Evolutionary conservation across 2,329 filamentous ascomycete species (phyloP).

Genomic region (Fusarium devonianum): DNA sequence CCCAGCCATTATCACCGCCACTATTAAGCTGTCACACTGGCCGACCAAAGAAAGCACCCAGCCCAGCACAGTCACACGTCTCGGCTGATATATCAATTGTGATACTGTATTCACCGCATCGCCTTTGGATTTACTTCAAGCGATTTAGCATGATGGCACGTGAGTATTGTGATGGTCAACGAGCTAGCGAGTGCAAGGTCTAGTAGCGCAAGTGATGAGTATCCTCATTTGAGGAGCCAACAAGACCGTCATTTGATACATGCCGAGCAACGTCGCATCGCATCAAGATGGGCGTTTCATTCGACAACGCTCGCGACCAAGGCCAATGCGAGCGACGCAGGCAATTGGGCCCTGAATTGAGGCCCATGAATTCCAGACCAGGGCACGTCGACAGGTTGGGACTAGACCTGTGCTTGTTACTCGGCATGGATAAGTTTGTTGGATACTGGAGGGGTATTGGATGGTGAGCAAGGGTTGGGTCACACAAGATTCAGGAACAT

Average conservation of each 20-base stretch:
- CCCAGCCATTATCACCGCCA: no score
- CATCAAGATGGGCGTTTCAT: slow-evolving; percentile 23
- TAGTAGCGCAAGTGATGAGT: slow-evolving; percentile 27
- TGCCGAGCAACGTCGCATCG: slow-evolving; percentile 22
- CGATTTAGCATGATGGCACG: not conserved
- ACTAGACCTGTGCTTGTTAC: no score
- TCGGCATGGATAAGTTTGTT: slow-evolving; percentile 9
- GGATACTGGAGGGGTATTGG: slow-evolving; percentile 7
- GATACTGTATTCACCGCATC: slow-evolving; percentile 19
- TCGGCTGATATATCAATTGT: not conserved
- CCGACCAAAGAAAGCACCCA: no score
- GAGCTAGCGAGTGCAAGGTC: slow-evolving; percentile 7
- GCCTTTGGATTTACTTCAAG: not conserved
- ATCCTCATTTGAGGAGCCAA: slow-evolving; percentile 20
- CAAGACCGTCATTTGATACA: slow-evolving; percentile 8
- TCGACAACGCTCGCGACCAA: slow-evolving; percentile 29
- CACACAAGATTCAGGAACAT: slow-evolving; percentile 30
- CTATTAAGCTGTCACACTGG: no score
- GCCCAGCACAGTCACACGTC: no score
- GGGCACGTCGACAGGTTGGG: no score
- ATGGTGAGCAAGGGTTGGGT: slow-evolving; percentile 12
- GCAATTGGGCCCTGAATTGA: slow-evolving; percentile 34
- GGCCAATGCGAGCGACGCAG: slow-evolving; percentile 25
- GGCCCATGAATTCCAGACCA: slow-evolving; percentile 7
- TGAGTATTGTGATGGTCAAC: slow-evolving; percentile 23